Evolutionary conservation across 805 yeast species (phyloP), one percentile per base, ranked within the genome.

Genomic region (Saccharomycopsis oosterbeekiorum): DNA sequence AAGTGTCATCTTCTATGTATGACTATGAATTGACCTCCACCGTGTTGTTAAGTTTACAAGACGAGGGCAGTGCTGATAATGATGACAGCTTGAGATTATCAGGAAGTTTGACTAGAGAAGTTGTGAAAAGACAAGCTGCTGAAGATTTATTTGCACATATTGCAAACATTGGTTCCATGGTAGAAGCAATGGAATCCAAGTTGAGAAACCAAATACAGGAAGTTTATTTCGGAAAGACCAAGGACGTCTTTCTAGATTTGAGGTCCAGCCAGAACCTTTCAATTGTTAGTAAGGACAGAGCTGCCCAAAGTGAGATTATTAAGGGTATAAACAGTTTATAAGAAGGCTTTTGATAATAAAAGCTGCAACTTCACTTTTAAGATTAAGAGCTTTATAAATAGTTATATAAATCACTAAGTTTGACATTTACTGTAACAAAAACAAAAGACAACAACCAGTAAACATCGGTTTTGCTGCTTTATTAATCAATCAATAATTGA

Each of bases 201-300:
- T 77, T 93, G 75, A 82, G 99, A 73, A 89, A 88, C 67, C 77
- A 88, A 76, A 78, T 93, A 65, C 96, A 93, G 72, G 96, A 90
- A 65, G 97, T 93, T 34, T 93, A 93, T 72, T 93, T 93, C 70
- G 97, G 96, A 68, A 93, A 93, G 76, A 89, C 97, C 19, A 84
- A 89, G 69, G 97, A 93, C 70, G 86, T 94, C 57, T 78, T 92
- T 55, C 85, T 88, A 34, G 91, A 86, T 66, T 74, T 85, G 47
- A 80, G 90, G 70, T 80, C 76, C 14, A 57, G 69, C 36, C 60
- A 56, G 9, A 61, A 56, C 17, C 26, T 59, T 12, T 61, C 64
- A 2, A 19, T 10, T 10, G 11, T 58, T 9, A 26, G 29, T 15
- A 58, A 40, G 10, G 63, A 55, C 6, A 58, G 29, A 40, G 50